Percentiles rank a stretch among this genome's conserved stretches.
phyloP scores from a whole-genome alignment of 2,329 filamentous ascomycete genomes.

The Pseudocercospora fuligena region DNA sequence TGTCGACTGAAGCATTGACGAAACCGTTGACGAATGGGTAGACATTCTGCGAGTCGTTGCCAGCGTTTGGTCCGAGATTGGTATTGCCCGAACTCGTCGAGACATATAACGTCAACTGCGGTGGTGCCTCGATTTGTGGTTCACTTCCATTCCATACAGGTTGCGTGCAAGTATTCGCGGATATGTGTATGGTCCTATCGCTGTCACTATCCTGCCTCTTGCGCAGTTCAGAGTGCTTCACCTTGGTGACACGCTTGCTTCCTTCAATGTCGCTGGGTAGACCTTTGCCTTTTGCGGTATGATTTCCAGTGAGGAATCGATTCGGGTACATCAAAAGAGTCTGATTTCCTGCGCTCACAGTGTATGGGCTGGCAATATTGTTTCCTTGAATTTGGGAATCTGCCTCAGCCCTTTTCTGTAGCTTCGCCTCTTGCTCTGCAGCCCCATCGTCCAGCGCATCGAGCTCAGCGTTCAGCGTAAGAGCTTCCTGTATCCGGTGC shows the following conservation, averaged over 20 bases:
- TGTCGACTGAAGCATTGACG: slow-evolving; percentile 63
- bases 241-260: slow-evolving; percentile 15
- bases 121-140: slow-evolving; percentile 51
- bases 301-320: slow-evolving; percentile 56
- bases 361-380: slow-evolving; percentile 61
- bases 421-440: slow-evolving; percentile 35
- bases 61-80: slow-evolving; percentile 66
- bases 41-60: slow-evolving; percentile 51
- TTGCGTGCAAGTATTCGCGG: slow-evolving; percentile 83
- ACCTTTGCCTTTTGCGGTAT: slow-evolving; percentile 35
- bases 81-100: slow-evolving; percentile 66
- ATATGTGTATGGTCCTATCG: slow-evolving; percentile 70
- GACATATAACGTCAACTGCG: slow-evolving; percentile 79
- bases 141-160: slow-evolving; percentile 62
- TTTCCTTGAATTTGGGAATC: slow-evolving; percentile 53
- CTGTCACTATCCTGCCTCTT: slow-evolving; percentile 31
- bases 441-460: slow-evolving; percentile 37
- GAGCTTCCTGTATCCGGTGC: slow-evolving; percentile 48
- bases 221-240: slow-evolving; percentile 33
- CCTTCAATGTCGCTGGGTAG: slow-evolving; percentile 35
- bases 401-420: slow-evolving; percentile 40
- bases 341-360: slow-evolving; percentile 64
- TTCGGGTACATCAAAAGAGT: slow-evolving; percentile 69
- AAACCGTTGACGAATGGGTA: slow-evolving; percentile 70
- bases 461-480: slow-evolving; percentile 29